Evolutionary conservation across 768 basidiomycete species (phyloP).

Genomic region (Suillus ampliporus): DNA sequence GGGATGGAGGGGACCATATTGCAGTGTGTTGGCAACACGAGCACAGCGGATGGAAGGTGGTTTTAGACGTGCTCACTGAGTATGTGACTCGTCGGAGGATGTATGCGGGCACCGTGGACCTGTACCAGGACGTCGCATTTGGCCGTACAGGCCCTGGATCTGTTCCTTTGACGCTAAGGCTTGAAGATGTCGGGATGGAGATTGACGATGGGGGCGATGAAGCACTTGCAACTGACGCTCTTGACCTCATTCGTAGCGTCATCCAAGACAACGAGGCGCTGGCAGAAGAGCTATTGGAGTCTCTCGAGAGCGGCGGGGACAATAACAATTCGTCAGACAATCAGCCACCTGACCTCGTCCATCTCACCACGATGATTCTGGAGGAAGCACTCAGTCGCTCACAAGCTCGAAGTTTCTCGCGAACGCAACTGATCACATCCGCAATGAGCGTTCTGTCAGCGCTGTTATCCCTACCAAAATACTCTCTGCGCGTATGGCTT

Average conservation of each 20-base stretch:
- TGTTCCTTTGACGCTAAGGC: background rate
- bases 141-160: background rate
- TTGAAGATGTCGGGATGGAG: background rate
- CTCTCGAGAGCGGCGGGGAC: conserved; percentile 50
- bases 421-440: conserved; percentile 73
- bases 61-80: conserved; percentile 89
- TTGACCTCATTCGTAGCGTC: conserved; percentile 81
- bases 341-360: conserved; percentile 21
- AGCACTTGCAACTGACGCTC: conserved; percentile 64
- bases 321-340: conserved; percentile 37
- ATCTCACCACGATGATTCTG: conserved; percentile 56
- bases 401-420: conserved; percentile 47
- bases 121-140: conserved; percentile 51
- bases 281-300: conserved; percentile 63
- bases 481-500: conserved; percentile 87
- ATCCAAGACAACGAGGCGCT: conserved; percentile 73
- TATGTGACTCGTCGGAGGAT: conserved; percentile 49
- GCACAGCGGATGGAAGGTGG: conserved; percentile 89
- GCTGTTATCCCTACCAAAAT: conserved; percentile 72
- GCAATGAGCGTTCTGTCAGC: conserved; percentile 83
- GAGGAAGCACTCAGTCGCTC: conserved; percentile 51
- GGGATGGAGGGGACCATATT: conserved; percentile 65
- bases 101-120: conserved; percentile 44
- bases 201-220: conserved; percentile 36
- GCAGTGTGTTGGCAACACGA: conserved; percentile 82